Percentiles rank a stretch among this genome's conserved stretches.
phyloP scores from a whole-genome alignment of 179 eudicot genomes.

The Sideroxylon spinosum region DNA sequence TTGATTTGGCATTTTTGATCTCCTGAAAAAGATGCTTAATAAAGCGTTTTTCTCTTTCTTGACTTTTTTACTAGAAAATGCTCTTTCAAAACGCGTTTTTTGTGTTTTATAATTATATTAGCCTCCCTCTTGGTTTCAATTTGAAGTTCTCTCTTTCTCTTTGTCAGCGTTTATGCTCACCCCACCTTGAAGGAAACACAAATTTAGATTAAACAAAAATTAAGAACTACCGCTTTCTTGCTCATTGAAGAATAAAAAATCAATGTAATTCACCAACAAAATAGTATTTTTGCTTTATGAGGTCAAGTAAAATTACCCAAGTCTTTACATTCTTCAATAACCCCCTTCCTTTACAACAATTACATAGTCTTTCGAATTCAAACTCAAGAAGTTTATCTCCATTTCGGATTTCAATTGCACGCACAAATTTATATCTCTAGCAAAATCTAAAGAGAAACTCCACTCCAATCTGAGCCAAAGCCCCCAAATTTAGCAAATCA shows the following conservation, averaged over 20 bases:
- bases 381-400: neutral
- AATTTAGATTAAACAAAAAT: neutral
- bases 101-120: no score
- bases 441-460: neutral
- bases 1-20: no score
- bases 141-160: no score
- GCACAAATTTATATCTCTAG: neutral
- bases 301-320: neutral
- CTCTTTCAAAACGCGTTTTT: no score
- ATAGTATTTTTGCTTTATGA: neutral
- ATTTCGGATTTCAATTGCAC: neutral
- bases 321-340: neutral
- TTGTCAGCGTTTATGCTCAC: no score
- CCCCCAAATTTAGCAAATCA: neutral
- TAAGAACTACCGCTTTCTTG: neutral
- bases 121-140: no score
- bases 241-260: neutral
- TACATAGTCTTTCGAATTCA: neutral
- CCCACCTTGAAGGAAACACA: no score
- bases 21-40: no score
- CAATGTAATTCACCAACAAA: conserved; percentile 2
- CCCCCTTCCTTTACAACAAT: neutral
- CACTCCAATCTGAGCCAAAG: neutral
- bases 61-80: no score
- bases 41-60: no score